Percentiles rank a stretch among this genome's conserved stretches.
Conservation (phyloP, 169 alveolate genomes). For the Eimeria acervulina region DNA sequence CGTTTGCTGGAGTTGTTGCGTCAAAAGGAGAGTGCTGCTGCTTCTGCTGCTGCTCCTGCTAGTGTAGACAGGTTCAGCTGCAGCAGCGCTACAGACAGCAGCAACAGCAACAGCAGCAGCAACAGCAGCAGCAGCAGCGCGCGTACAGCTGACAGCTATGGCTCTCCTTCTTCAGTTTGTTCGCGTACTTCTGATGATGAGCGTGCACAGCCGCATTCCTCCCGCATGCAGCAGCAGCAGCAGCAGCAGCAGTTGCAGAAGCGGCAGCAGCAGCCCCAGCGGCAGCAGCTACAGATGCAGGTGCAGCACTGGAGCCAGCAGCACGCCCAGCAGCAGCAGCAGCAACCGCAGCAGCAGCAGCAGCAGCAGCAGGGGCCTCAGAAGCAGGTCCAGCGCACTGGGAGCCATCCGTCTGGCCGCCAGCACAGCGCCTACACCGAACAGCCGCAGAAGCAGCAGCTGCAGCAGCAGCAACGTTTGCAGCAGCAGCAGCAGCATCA, state of each 20-base stretch:
- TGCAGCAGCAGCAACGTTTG: background rate
- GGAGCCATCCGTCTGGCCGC: background rate
- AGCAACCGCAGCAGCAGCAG: background rate
- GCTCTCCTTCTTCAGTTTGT: conserved; percentile 1
- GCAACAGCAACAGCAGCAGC: background rate
- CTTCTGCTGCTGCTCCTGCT: background rate
- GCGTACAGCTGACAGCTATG: conserved; percentile 10
- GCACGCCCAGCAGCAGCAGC: background rate
- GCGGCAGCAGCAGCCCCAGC: background rate
- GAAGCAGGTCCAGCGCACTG: background rate
- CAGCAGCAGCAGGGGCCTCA: background rate
- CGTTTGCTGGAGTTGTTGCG: conserved; percentile 63
- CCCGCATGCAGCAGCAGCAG: background rate
- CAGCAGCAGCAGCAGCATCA: background rate
- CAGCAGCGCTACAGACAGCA: conserved; percentile 21
- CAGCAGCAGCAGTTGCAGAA: conserved; percentile 14
- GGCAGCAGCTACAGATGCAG: background rate
- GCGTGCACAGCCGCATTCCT: background rate
- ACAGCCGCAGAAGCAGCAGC: conserved; percentile 13
- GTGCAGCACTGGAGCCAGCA: background rate
- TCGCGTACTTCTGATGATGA: conserved; percentile 24
- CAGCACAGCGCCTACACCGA: background rate
- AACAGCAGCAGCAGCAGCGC: conserved; percentile 38
- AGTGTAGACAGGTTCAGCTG: background rate
- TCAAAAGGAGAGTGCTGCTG: background rate